phyloP scores from a whole-genome alignment of 768 basidiomycete species.

The Udeniomyces megalosporus region DNA sequence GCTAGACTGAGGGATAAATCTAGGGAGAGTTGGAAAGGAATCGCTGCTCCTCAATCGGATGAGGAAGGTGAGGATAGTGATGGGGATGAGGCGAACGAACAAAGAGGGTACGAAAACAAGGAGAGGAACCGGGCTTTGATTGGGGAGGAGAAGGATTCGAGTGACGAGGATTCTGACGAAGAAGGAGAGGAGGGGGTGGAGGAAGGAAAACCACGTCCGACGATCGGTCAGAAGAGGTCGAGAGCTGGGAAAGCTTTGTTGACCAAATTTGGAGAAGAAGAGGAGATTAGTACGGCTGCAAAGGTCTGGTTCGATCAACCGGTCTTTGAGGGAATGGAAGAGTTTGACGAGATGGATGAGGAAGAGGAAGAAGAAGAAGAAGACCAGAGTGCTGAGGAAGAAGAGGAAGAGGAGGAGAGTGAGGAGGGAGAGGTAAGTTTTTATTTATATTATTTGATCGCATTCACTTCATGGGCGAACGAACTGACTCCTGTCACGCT shows the following conservation, averaged over 20 bases:
- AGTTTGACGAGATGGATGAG: conserved; percentile 32
- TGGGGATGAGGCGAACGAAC: conserved; percentile 18
- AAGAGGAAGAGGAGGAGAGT: conserved; percentile 22
- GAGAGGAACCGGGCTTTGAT: conserved; percentile 15
- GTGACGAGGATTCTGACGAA: conserved; percentile 16
- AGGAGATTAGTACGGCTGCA: conserved; percentile 37
- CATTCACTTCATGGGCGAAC: too few relatives aligned
- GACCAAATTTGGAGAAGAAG: conserved; percentile 34
- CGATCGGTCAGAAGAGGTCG: background rate
- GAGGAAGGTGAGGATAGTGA: conserved; percentile 27
- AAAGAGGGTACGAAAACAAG: conserved; percentile 22
- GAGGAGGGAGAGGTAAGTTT: conserved; percentile 20
- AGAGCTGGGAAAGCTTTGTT: conserved; percentile 37
- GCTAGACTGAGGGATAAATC: conserved; percentile 54
- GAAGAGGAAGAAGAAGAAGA: conserved; percentile 30
- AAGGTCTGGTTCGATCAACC: conserved; percentile 94
- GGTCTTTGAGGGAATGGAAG: conserved; percentile 51
- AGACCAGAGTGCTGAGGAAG: conserved; percentile 20
- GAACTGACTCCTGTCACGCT: too few relatives aligned
- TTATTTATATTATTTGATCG: too few relatives aligned
- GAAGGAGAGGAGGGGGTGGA: conserved; percentile 22
- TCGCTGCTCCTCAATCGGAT: conserved; percentile 35
- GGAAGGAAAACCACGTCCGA: conserved; percentile 29
- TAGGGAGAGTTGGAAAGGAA: conserved; percentile 66
- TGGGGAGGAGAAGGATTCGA: conserved; percentile 12